Base-by-base conservation (phyloP, 352 stramenopile genomes). In the Phytophthora hibernalis region DNA sequence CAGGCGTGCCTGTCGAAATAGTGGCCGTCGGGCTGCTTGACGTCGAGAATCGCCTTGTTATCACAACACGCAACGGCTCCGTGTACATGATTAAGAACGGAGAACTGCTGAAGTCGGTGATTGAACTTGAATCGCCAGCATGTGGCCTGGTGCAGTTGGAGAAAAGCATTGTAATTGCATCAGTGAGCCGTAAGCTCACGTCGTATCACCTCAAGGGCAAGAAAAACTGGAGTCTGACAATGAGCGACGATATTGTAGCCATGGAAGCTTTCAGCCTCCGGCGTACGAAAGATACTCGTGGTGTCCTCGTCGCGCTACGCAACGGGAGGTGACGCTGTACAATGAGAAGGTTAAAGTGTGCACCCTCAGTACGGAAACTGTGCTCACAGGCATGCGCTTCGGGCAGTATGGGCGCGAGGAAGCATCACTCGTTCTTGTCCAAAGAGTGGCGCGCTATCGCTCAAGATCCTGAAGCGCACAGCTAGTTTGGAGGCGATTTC, bases 81-180 rank as follows among this genome's bases (percentile, higher is more conserved):
- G 89, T 97, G 22, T 97, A 91, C 78, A 97, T 82, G 47, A 91
- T 97, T 61, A 97, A 97, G 83, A 97, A 97, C 63, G 90, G 91
- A 16, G 89, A 97, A 49, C 54, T 97, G 40, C 61, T 95, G 21
- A 88, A 90, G 54, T 91, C 72, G 11, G 85, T 93, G 54, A 97
- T 98, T 48, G 89, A 97, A 59, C 73, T 97, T 4, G 91, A 97
- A 50, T 83, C 86, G 0, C 80, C 85, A 18, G 75, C 87, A 0
- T 93, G 87, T 43, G 89, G 81, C 0, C 65, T 97, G 4, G 62
- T 95, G 2, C 83, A 93, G 53, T 67, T 93, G 26, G 89, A 95
- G 38, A 93, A 93, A 40, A 92, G 83, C 64, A 92, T 95, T 43
- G 76, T 96, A 20, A 89, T 97, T 43, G 92, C 90, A 5, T 95